Evolutionary conservation across 495 filamentous ascomycete genomes (phyloP).

Genomic region (Neurospora sp.): DNA sequence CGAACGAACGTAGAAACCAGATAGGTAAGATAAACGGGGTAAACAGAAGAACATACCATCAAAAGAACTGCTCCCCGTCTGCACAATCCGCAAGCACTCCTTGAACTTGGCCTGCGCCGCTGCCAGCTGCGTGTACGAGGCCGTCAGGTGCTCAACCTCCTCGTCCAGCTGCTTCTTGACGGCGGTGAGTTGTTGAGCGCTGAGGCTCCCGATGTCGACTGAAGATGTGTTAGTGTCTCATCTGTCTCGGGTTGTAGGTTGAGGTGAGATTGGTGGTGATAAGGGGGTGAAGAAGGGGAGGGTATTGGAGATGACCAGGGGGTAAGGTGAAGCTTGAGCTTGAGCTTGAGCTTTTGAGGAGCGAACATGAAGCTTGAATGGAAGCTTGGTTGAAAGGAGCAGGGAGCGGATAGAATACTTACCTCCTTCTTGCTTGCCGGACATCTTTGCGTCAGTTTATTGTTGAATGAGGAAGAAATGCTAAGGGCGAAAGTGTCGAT

Average conservation of each 20-base stretch:
- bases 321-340: neutral
- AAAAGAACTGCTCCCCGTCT: conserved; percentile 38
- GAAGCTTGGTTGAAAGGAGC: neutral
- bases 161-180: conserved; percentile 93
- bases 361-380: neutral
- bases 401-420: neutral
- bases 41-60: conserved; percentile 18
- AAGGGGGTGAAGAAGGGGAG: neutral
- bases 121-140: conserved; percentile 78
- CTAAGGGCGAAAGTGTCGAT: too few species aligned
- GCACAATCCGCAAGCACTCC: conserved; percentile 72
- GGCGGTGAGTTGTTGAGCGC: conserved; percentile 40
- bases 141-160: conserved; percentile 86
- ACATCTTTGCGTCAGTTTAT: neutral
- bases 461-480: too few species aligned
- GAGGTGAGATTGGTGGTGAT: neutral
- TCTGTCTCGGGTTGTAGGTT: neutral
- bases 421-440: neutral
- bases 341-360: neutral
- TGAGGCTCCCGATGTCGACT: conserved; percentile 41
- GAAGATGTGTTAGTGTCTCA: neutral
- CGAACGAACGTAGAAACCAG: neutral
- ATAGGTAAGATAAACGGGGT: neutral
- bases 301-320: neutral
- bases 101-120: conserved; percentile 83